phyloP scores from a whole-genome alignment of 768 basidiomycete species.

The Boletus sp. region DNA sequence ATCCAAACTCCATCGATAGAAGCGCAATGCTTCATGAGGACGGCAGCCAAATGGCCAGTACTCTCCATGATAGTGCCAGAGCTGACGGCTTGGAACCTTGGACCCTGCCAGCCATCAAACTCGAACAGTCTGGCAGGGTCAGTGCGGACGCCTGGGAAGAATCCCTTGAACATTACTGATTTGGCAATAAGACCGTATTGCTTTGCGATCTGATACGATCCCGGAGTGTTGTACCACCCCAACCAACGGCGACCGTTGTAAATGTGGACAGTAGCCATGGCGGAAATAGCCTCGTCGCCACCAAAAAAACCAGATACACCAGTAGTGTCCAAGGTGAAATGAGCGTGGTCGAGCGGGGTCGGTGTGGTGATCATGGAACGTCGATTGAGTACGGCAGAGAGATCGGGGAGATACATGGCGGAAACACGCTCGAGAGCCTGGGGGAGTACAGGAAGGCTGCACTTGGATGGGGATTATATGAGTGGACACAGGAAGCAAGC shows the following conservation, averaged over 20 bases:
- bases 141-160: conserved; percentile 11
- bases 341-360: background rate
- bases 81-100: background rate
- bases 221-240: conserved; percentile 37
- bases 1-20: background rate
- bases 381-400: background rate
- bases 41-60: conserved; percentile 7
- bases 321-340: conserved; percentile 23
- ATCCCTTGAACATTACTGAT: conserved; percentile 10
- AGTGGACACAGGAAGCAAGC: no score
- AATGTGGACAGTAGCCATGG: conserved; percentile 30
- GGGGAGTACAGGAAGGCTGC: no score
- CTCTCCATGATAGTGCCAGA: conserved; percentile 8
- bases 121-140: conserved; percentile 11
- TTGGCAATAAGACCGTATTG: conserved; percentile 22
- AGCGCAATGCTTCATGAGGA: conserved; percentile 3
- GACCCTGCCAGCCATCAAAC: conserved; percentile 1
- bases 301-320: conserved; percentile 32
- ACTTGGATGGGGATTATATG: background rate
- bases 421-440: background rate
- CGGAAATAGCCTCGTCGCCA: conserved; percentile 32
- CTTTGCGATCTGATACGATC: conserved; percentile 28
- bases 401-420: conserved; percentile 1
- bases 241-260: conserved; percentile 25
- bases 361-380: conserved; percentile 2